Base-by-base conservation (phyloP, 306 rosid genomes). In the Senna tora region DNA sequence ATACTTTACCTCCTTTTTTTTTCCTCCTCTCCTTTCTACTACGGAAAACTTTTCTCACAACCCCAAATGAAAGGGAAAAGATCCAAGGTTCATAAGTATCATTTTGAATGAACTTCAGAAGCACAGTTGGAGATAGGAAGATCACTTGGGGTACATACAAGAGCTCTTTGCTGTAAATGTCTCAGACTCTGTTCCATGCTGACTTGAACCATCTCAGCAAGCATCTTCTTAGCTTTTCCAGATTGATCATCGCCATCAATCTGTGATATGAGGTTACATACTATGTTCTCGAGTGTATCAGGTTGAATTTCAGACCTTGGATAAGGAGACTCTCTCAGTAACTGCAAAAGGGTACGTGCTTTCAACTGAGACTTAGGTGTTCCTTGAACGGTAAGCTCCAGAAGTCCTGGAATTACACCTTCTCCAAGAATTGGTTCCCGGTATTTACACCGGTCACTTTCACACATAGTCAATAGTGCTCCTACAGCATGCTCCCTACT, bases 181-280 rank as follows among this genome's bases (percentile, higher is more conserved):
- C 93, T 84, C 74, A 93, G 75, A 78, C 97, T 90, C 69, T 93
- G 97, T 36, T 93, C 98, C 98, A 93, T 93, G 82, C 98, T 93
- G 25, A 93, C 97, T 87, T 93, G 98, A 25, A 93, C 97, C 98
- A 93, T 93, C 80, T 93, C 98, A 11, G 98, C 89, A 19, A 93
- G 84, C 93, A 93, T 93, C 80, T 93, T 93, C 89, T 90, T 90
- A 4, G 98, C 98, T 57, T 93, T 93, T 36, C 88, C 82, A 2
- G 90, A 81, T 69, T 93, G 98, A 32, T 93, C 97, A 30, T 88
- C 98, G 43, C 93, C 96, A 42, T 93, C 97, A 38, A 93, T 90
- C 80, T 83, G 96, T 0, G 93, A 90, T 69, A 93, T 93, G 63
- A 93, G 90, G 85, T 88, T 90, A 80, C 93, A 88, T 5, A 92